Evolutionary conservation across 2,329 filamentous ascomycete genomes (phyloP), one percentile per base, ranked within the genome.

Genomic region (Ophiostoma tasmaniense): DNA sequence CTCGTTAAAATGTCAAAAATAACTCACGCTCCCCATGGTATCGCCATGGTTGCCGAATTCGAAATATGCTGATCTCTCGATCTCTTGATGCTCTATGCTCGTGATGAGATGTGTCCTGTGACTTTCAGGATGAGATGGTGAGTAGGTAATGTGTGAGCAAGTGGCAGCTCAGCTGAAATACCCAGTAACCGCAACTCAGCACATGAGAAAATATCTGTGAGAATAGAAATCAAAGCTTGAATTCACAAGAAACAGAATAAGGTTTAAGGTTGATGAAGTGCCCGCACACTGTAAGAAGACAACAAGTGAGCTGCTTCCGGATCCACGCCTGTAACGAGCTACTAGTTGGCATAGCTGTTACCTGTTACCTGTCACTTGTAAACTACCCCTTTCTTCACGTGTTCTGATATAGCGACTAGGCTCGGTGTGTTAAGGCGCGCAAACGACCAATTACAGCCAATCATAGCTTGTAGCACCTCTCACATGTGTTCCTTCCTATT

Each of bases 11-110:
- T 28, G 25, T 5, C 11, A 25, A 25, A 25, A n/a, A 65, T 25
- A 17, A 80, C 82, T 79, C 77, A 83, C 82, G 79, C 82, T 71
- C 79, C 81, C 81, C 81, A 84, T 30, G 80, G 77, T 69, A 83
- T 77, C 78, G 80, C 69, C 72, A 74, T 73, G 68, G 50, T 30
- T 45, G 67, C 30, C 2, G 61, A 14, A 17, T 20, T 61, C 4
- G 22, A 5, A 14, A 7, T 30, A 30, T 14, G 55, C 25, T 2
- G 55, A 20, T 33, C 50, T 55, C 11, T 25, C 7, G 50, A 22
- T 52, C 5, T n/a, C 45, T 20, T 52, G 20, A 22, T 55, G 50
- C 37, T 39, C 37, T 7, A 11, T 55, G 50, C 10, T 22, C 50
- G 50, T 55, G n/a, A 22, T 55, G 50, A 22, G n/a, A 55, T 25